Evolutionary conservation across 2,329 filamentous ascomycete species (phyloP).

Genomic region (Trematosphaeria pertusa): DNA sequence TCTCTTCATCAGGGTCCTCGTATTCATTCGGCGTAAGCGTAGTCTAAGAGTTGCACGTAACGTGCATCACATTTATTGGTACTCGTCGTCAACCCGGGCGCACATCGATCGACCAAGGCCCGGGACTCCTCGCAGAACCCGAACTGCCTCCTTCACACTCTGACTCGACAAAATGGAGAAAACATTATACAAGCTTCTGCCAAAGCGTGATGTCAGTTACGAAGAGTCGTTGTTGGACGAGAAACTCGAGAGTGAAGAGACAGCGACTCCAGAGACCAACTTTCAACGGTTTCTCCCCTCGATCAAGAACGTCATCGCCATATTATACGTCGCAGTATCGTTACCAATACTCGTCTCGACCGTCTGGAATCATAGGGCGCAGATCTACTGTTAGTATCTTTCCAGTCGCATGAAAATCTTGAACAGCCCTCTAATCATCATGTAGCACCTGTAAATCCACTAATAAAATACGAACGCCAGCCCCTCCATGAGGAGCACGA

Average conservation of each 20-base stretch:
- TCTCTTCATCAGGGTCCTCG: too few species aligned
- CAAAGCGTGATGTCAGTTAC: not conserved
- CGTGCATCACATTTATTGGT: too few species aligned
- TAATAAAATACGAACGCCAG: constrained; percentile 5
- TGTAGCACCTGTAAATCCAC: constrained; percentile 1
- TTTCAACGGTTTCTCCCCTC: constrained; percentile 1
- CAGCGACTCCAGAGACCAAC: not conserved
- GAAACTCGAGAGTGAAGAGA: not conserved
- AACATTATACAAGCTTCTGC: not conserved
- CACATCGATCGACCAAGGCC: too few species aligned
- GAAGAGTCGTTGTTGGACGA: not conserved
- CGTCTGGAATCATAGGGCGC: not conserved
- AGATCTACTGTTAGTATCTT: not conserved
- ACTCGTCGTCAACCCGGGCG: too few species aligned
- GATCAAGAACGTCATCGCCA: not conserved
- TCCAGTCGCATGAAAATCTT: too few species aligned
- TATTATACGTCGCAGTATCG: constrained; percentile 1
- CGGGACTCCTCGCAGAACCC: too few species aligned
- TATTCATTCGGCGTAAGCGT: too few species aligned
- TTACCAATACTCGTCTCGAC: not conserved
- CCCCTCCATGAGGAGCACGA: constrained; percentile 3
- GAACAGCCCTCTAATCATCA: not conserved
- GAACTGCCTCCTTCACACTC: too few species aligned
- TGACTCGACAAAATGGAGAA: too few species aligned
- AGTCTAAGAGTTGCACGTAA: too few species aligned